Percentiles rank a stretch among this genome's conserved stretches.
Evolutionary conservation across 2,329 filamentous ascomycete species (phyloP).

Genomic region (Alternaria triticina): DNA sequence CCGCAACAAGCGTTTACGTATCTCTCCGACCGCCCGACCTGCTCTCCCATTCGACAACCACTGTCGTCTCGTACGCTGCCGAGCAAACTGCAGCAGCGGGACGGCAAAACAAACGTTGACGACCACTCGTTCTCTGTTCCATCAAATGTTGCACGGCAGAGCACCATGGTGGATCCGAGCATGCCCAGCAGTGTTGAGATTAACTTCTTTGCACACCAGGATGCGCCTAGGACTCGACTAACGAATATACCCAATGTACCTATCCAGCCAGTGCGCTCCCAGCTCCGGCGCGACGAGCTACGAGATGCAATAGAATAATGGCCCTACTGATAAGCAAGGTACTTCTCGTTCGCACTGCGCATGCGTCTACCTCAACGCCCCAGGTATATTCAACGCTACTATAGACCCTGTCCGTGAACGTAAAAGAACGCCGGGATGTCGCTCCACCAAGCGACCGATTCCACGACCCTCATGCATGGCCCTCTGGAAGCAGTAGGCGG

Average conservation of each 20-base stretch:
- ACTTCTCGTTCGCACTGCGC: slow-evolving; percentile 35
- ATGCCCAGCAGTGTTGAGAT: slow-evolving; percentile 6
- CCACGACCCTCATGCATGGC: slow-evolving; percentile 15
- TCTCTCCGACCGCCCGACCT: slow-evolving; percentile 29
- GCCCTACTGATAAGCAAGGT: slow-evolving; percentile 40
- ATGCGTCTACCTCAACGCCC: slow-evolving; percentile 16
- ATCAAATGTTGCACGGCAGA: slow-evolving; percentile 21
- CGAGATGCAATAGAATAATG: slow-evolving; percentile 40
- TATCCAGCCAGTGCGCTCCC: slow-evolving; percentile 15
- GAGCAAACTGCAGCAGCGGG: slow-evolving; percentile 16
- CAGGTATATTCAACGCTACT: slow-evolving; percentile 31
- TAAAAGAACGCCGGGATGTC: slow-evolving; percentile 8
- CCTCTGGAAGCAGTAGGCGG: slow-evolving; percentile 22
- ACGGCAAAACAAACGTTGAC: slow-evolving; percentile 28
- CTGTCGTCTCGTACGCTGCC: slow-evolving; percentile 5
- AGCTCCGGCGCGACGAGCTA: slow-evolving; percentile 14
- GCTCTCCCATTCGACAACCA: slow-evolving; percentile 10
- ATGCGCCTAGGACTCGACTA: background rate
- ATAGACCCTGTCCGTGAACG: slow-evolving; percentile 10
- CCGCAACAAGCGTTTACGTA: slow-evolving; percentile 7
- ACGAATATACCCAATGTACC: slow-evolving; percentile 13
- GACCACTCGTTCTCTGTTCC: slow-evolving; percentile 5
- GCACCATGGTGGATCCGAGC: slow-evolving; percentile 21
- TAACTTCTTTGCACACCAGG: slow-evolving; percentile 13
- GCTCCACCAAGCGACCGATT: slow-evolving; percentile 15